Base-by-base conservation (phyloP, 371 early-diverging fungal genomes). In the Lichtheimia corymbifera region DNA sequence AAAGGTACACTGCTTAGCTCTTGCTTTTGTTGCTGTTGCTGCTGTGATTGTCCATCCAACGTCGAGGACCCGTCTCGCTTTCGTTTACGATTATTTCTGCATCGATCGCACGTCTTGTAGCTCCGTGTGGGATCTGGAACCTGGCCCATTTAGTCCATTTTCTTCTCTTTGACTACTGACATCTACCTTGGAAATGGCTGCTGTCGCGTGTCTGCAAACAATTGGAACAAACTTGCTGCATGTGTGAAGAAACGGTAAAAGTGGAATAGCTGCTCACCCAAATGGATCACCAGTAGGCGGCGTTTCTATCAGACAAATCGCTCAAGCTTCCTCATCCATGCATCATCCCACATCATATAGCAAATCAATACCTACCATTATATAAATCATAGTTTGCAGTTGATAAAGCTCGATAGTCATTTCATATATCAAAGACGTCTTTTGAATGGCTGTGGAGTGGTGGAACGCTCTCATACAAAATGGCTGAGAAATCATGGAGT, bases 141-240 rank as follows among this genome's bases (percentile, higher is more conserved):
- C 27, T 54, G 7, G 11, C 5, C 14, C 15, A 5, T 17, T 18
- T 25, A 52, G 18, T 25, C 11, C 25, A 28, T 18, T 18, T 6
- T 7, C 14, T n/a, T 54, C 15, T 6, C 27, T 54, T 54, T 35
- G 0, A 24, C 3, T 55, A 6, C 4, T 53, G 24, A 53, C 30
- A 54, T 20, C 18, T 54, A 22, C 54, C 57, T 44, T 56, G 57
- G 27, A 56, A 56, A 17, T 45, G 27, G 27, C 42, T 14, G 22
- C 18, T 56, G n/a, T 56, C 57, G 57, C 57, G 57, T 25, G 47
- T 30, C 18, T 56, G 57, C 41, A 56, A 17, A 22, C 57, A 56
- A 56, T 56, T 56, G 44, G 57, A 56, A 14, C 57, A 56, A 11
- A 56, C 57, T 25, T 56, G 57, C 15, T 42, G 44, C 57, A 56